Base-by-base conservation (phyloP, 23 red algal species). In the Gracilaria caudata region DNA sequence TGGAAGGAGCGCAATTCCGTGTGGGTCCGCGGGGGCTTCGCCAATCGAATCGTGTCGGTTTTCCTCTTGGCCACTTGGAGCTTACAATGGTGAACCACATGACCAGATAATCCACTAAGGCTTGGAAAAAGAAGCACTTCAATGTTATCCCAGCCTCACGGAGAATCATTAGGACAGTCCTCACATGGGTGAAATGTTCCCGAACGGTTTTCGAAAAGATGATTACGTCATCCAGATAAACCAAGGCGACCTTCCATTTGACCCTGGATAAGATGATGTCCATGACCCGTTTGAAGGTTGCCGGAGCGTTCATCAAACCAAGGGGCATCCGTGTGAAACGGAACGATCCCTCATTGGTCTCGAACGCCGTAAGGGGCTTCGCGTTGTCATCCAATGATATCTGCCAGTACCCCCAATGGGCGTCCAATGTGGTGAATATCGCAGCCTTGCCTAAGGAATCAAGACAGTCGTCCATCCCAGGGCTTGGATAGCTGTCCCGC, bases 381-480 rank as follows among this genome's bases (percentile, higher is more conserved):
- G 57, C 57, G 57, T 61, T 16, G 57, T 61, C 57, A 61, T 61
- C 20, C 2, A 14, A 38, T 39, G 79, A 19, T 55, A 82, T 89
- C 84, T 39, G 57, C 57, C 57, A 61, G 26, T 61, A 61, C 7
- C 57, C 57, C 57, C 57, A 61, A 61, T 61, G 5, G 7, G 57
- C 57, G 19, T 61, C 57, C 7, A 61, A 16, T 16, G 57, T 61
- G 4, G 57, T 61, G 16, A 61, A 61, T 20, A 61, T 16, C 57
- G 57, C 16, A 4, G 57, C 5, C 19, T 61, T 5, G 4, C 57
- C 7, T 61, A 61, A 61, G 16, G 57, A 61, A 61, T 61, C 57
- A 16, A 78, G 26, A 21, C 44, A 89, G 33, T 89, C 68, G 47
- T 78, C 84, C 70, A 89, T 89, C 55, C 68, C 0, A 0, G 68